Percentiles rank a stretch among this genome's conserved stretches.
Evolutionary conservation across 495 filamentous ascomycete genomes (phyloP).

Genomic region (Xylaria venustula): DNA sequence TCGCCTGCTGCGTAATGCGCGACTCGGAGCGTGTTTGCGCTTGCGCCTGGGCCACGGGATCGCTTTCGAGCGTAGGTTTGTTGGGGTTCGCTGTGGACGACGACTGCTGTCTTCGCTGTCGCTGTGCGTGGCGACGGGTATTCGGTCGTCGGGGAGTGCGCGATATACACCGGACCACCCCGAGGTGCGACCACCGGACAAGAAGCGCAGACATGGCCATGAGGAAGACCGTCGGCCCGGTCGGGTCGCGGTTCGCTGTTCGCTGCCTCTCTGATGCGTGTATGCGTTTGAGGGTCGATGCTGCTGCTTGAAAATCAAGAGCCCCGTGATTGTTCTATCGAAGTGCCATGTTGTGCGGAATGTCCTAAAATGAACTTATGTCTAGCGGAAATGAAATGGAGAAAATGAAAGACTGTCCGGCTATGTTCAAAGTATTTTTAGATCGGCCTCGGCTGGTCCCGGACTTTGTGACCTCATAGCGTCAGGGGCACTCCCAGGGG

Average conservation of each 20-base stretch:
- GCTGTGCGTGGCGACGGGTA: background rate
- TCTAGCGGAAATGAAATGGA: background rate
- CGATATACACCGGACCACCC: background rate
- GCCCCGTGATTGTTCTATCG: too few species aligned
- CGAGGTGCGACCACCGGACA: background rate
- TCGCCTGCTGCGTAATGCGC: background rate
- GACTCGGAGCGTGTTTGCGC: background rate
- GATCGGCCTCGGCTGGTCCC: background rate
- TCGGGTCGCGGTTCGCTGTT: background rate
- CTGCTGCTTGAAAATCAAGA: too few species aligned
- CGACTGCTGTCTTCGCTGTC: conserved; percentile 9
- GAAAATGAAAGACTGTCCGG: too few species aligned
- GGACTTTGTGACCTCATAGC: background rate
- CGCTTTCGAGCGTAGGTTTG: background rate
- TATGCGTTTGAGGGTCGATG: too few species aligned
- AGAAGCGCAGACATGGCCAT: conserved; percentile 1
- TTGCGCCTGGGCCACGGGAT: background rate
- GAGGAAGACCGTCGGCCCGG: background rate
- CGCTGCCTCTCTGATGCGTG: too few species aligned
- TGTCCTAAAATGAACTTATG: too few species aligned
- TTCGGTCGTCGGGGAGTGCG: background rate
- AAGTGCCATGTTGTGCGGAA: too few species aligned
- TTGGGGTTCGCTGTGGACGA: background rate
- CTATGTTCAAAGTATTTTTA: too few species aligned
- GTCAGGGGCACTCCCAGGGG: too few species aligned